Percentiles rank a stretch among this genome's conserved stretches.
phyloP scores from a whole-genome alignment of 306 rosid genomes.

The Acmispon strigosus region DNA sequence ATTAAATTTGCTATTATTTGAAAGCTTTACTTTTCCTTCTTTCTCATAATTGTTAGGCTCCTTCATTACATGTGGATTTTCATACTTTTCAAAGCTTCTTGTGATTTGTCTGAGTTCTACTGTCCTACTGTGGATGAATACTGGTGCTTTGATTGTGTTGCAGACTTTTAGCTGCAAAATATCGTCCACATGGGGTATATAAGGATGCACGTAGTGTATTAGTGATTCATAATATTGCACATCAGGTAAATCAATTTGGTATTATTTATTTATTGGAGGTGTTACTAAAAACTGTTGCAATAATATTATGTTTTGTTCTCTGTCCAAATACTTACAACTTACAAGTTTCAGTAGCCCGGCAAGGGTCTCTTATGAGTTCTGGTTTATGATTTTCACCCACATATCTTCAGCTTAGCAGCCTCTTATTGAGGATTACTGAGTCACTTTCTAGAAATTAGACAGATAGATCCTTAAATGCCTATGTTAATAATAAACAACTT shows the following conservation, averaged over 20 bases:
- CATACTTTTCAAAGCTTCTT: background rate
- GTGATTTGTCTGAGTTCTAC: slow-evolving; percentile 11
- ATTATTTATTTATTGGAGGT: background rate
- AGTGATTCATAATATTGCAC: slow-evolving; percentile 80
- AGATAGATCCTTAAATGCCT: background rate
- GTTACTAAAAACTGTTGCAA: background rate
- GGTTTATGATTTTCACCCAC: background rate
- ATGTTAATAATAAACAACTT: background rate
- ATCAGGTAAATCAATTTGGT: slow-evolving; percentile 49
- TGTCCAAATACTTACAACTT: background rate
- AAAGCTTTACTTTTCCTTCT: background rate
- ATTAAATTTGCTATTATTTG: background rate
- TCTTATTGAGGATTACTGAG: background rate
- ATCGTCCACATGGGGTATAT: slow-evolving; percentile 75
- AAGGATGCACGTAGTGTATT: slow-evolving; percentile 81
- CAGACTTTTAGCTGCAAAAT: slow-evolving; percentile 82
- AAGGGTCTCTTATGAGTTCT: background rate
- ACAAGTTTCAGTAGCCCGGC: background rate
- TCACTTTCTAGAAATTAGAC: background rate
- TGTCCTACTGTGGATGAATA: slow-evolving; percentile 11
- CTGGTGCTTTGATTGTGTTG: slow-evolving; percentile 29
- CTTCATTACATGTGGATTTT: slow-evolving; percentile 2
- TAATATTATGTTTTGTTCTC: slow-evolving; percentile 3
- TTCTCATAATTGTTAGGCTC: background rate
- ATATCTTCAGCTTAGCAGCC: background rate